A percentile compares a stretch with the other conserved stretches of the same genome.
Conservation (phyloP, 2,329 filamentous ascomycete species). For the Pseudocercospora musae region DNA sequence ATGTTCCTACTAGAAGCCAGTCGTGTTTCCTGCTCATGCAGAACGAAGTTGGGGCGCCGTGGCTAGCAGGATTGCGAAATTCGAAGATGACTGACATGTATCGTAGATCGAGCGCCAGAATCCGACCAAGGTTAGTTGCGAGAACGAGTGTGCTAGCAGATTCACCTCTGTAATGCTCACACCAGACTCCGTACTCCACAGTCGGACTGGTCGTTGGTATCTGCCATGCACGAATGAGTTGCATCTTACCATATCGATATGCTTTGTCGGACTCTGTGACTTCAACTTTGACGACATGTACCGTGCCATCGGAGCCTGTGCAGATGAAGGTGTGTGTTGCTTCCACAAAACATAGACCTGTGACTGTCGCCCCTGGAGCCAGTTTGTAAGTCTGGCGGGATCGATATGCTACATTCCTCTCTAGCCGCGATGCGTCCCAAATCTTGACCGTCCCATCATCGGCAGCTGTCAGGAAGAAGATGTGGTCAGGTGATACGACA, state of each 20-base stretch:
- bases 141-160: conserved; percentile 77
- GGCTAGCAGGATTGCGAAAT: conserved; percentile 82
- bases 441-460: conserved; percentile 88
- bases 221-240: conserved; percentile 73
- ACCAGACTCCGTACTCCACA: conserved; percentile 80
- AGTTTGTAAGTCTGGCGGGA: conserved; percentile 84
- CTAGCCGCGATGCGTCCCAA: conserved; percentile 87
- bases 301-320: conserved; percentile 82
- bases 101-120: conserved; percentile 81
- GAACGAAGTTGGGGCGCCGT: conserved; percentile 89
- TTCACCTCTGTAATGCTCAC: conserved; percentile 85
- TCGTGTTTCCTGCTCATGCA: conserved; percentile 80
- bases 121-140: conserved; percentile 78
- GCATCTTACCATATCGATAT: conserved; percentile 73
- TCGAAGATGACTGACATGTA: conserved; percentile 79
- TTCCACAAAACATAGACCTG: conserved; percentile 85
- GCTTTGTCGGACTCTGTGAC: conserved; percentile 56
- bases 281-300: conserved; percentile 85
- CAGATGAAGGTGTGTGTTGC: conserved; percentile 92
- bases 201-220: conserved; percentile 50
- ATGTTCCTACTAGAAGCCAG: conserved; percentile 88
- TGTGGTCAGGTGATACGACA: conserved; percentile 79
- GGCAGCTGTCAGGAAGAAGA: conserved; percentile 90
- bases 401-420: conserved; percentile 84
- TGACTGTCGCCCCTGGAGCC: conserved; percentile 66